These are phyloP conservation scores for Firmiana major DNA, from an alignment of 345 rosid genomes.

Conservation along the genomic window DNA sequence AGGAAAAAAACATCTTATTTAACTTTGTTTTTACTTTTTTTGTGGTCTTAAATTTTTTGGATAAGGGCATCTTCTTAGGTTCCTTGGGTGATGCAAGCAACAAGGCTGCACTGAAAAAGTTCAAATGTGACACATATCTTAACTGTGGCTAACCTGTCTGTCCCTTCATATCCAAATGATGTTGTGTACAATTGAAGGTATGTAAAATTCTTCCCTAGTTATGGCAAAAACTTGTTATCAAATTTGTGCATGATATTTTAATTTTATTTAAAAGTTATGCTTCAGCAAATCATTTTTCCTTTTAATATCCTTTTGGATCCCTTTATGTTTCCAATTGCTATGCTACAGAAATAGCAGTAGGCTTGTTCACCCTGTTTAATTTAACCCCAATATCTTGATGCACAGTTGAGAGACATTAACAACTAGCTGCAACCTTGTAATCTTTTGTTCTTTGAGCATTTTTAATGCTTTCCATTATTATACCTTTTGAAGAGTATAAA, in stretches of 20 bases:
- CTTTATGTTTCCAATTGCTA: background rate
- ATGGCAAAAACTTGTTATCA: background rate
- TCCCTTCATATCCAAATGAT: slow-evolving; percentile 55
- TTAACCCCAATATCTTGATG: background rate
- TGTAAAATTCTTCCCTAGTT: background rate
- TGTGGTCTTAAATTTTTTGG: background rate
- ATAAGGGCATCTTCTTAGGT: slow-evolving; percentile 47
- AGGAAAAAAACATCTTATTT: background rate
- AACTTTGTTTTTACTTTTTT: background rate
- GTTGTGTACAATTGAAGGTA: slow-evolving; percentile 73
- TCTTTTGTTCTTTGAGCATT: background rate
- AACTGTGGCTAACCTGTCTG: slow-evolving; percentile 56
- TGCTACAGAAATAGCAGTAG: background rate
- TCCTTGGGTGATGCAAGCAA: slow-evolving; percentile 56
- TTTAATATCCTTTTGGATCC: background rate
- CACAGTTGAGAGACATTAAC: background rate
- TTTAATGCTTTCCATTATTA: background rate
- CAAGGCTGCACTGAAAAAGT: slow-evolving; percentile 48
- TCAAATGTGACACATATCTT: slow-evolving; percentile 63
- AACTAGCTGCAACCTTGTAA: background rate
- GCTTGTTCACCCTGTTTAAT: background rate
- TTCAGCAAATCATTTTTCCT: background rate
- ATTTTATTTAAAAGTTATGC: background rate
- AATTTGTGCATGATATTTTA: background rate
- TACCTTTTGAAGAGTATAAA: background rate